These are phyloP conservation scores for Stenogyne calaminthoides DNA, from an alignment of 305 asterid genomes.

Conservation along the genomic window DNA sequence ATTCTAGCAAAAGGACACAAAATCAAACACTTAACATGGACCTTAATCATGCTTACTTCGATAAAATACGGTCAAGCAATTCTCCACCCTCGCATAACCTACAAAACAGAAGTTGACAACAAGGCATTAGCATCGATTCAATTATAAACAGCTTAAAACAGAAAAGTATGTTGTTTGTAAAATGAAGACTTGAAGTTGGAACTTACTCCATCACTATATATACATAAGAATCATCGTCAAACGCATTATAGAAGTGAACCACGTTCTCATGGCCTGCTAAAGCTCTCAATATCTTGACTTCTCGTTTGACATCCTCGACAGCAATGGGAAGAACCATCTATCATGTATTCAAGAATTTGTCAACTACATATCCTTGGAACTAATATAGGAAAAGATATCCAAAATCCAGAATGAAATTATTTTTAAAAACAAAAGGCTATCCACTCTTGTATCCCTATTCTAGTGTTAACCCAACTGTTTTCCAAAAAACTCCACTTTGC, in stretches of 20 bases:
- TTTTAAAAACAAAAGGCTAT: neutral
- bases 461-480: neutral
- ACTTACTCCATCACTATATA: constrained; percentile 90
- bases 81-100: constrained; percentile 91
- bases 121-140: constrained; percentile 21
- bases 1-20: constrained; percentile 24
- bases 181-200: neutral
- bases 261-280: constrained; percentile 84
- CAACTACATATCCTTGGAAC: neutral
- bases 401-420: neutral
- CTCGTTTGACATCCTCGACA: constrained; percentile 84
- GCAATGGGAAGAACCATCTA: constrained; percentile 87
- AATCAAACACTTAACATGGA: neutral
- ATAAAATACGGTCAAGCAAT: constrained; percentile 83
- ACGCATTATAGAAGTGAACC: constrained; percentile 76
- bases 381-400: neutral
- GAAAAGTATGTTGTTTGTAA: neutral
- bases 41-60: constrained; percentile 60
- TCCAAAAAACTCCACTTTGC: constrained; percentile 1
- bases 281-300: constrained; percentile 82
- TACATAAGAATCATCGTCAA: constrained; percentile 70
- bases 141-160: constrained; percentile 15
- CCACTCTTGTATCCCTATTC: constrained; percentile 8
- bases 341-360: constrained; percentile 30
- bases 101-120: constrained; percentile 23